A percentile compares a stretch with the other conserved stretches of the same genome.
These are phyloP conservation scores for Paxillus involutus DNA, from an alignment of 768 basidiomycete species.

Conservation along the genomic window DNA sequence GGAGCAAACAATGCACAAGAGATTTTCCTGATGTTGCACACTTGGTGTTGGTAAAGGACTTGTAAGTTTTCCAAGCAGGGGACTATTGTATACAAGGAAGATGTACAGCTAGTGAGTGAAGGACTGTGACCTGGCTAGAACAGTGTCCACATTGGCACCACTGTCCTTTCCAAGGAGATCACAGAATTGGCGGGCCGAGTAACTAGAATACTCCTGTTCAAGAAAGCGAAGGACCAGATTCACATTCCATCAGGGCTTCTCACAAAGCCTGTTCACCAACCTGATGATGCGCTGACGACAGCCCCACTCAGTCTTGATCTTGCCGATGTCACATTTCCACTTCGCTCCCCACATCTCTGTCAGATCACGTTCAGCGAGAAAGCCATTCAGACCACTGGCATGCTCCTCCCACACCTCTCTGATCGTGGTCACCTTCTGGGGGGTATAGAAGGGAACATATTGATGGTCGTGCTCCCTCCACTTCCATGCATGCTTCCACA, in stretches of 20 bases:
- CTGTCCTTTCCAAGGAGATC: neutral
- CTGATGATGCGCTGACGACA: constrained; percentile 21
- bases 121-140: too few species aligned
- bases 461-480: constrained; percentile 9
- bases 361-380: constrained; percentile 6
- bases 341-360: constrained; percentile 8
- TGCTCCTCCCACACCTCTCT: constrained; percentile 28
- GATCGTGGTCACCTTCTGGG: constrained; percentile 8
- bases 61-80: too few species aligned
- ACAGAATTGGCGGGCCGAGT: neutral
- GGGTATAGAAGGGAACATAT: constrained; percentile 23
- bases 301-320: constrained; percentile 21
- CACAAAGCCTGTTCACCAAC: constrained; percentile 19
- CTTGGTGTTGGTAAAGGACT: too few species aligned
- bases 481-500: constrained; percentile 21
- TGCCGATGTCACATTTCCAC: constrained; percentile 24
- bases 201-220: constrained; percentile 19
- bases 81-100: too few species aligned
- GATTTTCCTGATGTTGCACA: too few species aligned
- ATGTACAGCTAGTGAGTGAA: too few species aligned
- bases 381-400: constrained; percentile 22
- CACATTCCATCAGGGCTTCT: constrained; percentile 21
- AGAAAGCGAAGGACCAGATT: constrained; percentile 23
- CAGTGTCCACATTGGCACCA: too few species aligned
- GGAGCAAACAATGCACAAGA: too few species aligned